Base-by-base conservation (phyloP, 2,329 filamentous ascomycete species). In the Xylogone sp. region DNA sequence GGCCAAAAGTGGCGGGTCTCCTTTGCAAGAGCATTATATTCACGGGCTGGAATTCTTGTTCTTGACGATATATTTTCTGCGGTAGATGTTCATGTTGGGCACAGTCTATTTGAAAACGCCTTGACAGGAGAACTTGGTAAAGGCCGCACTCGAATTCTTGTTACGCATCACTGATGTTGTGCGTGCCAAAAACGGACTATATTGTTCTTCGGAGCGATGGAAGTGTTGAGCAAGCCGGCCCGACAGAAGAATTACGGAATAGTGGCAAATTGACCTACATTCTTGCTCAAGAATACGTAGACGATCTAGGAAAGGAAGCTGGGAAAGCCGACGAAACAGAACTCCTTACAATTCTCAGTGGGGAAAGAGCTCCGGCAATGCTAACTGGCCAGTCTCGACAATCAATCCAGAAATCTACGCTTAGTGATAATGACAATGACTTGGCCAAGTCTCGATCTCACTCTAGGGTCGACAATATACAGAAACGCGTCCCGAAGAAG, bases 1-100 rank as follows among this genome's bases (percentile, higher is more conserved):
- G 90, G 90, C 0, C 90, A 95, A 67, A 84, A 88, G 62, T 92
- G 89, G 87, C 81, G 90, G 48, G 79, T 94, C 29, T 89, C 87
- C 0, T 83, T 95, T 59, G 90, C 89, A 2, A 76, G 90, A 45
- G 88, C 89, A 1, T 74, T 94, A 19, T 94, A 94, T 67, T 92
- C 88, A 1, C 77, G 88, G 13, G 88, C 87, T 1, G 84, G 86
- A 0, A 84, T 91, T 55, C 72, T 95, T 3, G 73, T 94, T 19
- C 75, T 94, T 60, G 90, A 95, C 65, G 90, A 95, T 62, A 88
- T 93, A 42, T 92, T 95, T 66, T 90, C 86, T 63, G 65, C 89
- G 8, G 82, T 94, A 8, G 90, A 95, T 66, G 86, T 88, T 2
- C 87, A 92, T 62, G 88, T 91, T 24, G 89, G 88, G 16, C 81